Percentiles rank a stretch among this genome's conserved stretches.
Evolutionary conservation across 1,139 yeast genomes (phyloP).

Genomic region (Geotrichum cucujoidarum): DNA sequence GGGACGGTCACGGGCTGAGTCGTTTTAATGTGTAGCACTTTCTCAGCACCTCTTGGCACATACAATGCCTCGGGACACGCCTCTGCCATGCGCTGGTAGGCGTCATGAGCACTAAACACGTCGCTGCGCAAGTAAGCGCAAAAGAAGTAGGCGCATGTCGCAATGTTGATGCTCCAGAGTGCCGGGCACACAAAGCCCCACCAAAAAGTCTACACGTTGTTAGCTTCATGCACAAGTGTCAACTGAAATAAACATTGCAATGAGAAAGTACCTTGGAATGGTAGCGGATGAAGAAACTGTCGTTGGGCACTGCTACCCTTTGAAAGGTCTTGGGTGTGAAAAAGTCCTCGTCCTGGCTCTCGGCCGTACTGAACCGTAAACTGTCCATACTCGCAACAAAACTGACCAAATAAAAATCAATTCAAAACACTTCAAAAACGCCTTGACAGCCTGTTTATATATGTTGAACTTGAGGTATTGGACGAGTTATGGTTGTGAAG

Average conservation of each 20-base stretch:
- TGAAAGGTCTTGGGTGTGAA: background rate
- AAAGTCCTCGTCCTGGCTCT: background rate
- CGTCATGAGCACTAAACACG: background rate
- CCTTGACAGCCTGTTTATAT: too few species aligned
- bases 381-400: background rate
- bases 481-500: too few species aligned
- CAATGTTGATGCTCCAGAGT: background rate
- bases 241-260: too few species aligned
- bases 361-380: background rate
- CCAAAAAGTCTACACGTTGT: background rate
- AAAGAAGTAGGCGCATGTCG: background rate
- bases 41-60: background rate
- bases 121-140: background rate
- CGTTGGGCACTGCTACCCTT: background rate
- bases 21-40: background rate
- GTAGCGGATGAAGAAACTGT: background rate
- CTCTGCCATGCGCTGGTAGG: too few species aligned
- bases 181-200: slow-evolving; percentile 1
- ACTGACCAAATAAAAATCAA: too few species aligned
- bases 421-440: too few species aligned
- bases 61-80: background rate
- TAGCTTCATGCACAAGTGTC: background rate
- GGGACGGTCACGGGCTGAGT: background rate
- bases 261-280: background rate
- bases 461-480: too few species aligned